Conservation (phyloP, 2,329 filamentous ascomycete genomes). For the Metarhizium sp. region DNA sequence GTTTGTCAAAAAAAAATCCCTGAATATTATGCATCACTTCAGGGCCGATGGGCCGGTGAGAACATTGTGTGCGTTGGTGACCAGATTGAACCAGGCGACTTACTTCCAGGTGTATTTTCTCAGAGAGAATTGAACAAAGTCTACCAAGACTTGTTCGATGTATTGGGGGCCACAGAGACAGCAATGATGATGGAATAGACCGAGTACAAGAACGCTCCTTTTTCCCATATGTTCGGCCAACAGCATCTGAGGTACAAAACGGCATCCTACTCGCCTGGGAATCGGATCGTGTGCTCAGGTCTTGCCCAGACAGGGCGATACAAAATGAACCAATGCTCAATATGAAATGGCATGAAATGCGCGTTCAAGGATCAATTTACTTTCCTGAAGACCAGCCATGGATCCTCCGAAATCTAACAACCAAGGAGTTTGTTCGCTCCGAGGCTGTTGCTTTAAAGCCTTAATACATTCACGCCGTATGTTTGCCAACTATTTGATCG, state of each 20-base stretch:
- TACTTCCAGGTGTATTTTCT: constrained; percentile 4
- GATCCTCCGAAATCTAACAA: constrained; percentile 8
- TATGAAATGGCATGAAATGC: too few species aligned
- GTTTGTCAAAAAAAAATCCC: too few species aligned
- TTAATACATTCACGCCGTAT: constrained; percentile 1
- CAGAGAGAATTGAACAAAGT: background rate
- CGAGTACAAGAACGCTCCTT: too few species aligned
- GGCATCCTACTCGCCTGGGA: too few species aligned
- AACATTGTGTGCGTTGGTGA: constrained; percentile 7
- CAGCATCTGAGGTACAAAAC: too few species aligned
- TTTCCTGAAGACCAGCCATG: background rate
- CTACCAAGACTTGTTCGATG: background rate
- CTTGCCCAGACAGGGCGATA: too few species aligned
- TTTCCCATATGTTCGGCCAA: too few species aligned
- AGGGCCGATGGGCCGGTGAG: constrained; percentile 1
- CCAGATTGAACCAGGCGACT: background rate
- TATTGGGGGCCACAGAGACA: too few species aligned
- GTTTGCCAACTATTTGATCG: too few species aligned
- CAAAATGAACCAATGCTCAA: too few species aligned
- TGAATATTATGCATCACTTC: background rate
- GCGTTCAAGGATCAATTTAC: background rate
- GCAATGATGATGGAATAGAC: background rate
- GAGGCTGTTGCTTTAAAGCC: constrained; percentile 6
- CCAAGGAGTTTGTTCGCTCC: constrained; percentile 6
- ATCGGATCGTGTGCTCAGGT: too few species aligned